Conservation (phyloP, 768 basidiomycete genomes). For the Auriculariales sp. region DNA sequence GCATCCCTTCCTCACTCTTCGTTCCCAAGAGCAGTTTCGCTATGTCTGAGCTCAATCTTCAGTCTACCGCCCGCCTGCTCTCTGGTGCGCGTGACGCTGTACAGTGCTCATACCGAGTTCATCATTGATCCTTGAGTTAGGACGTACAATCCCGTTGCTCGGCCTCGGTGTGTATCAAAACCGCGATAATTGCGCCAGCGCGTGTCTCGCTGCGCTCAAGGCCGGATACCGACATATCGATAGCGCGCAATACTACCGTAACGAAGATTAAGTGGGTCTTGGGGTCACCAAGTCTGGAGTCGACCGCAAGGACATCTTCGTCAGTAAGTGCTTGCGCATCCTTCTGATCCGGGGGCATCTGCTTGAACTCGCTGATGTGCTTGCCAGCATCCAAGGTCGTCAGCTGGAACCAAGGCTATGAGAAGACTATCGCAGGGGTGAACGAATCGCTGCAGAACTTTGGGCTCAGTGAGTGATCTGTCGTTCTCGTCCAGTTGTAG, state of each 20-base stretch:
- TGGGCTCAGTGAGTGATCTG: slow-evolving; percentile 8
- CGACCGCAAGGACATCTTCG: slow-evolving; percentile 9
- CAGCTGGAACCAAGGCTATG: slow-evolving; percentile 10
- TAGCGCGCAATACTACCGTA: slow-evolving; percentile 13
- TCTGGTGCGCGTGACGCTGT: background rate
- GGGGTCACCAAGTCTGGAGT: slow-evolving; percentile 5
- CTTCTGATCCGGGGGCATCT: too few species aligned
- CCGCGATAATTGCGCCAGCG: slow-evolving; percentile 30
- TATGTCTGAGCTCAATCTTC: background rate
- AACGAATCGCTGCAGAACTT: slow-evolving; percentile 11
- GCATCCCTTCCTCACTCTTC: too few species aligned
- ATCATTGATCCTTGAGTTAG: background rate
- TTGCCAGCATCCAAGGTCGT: slow-evolving; percentile 13
- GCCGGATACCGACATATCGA: slow-evolving; percentile 10
- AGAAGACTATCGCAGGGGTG: slow-evolving; percentile 7
- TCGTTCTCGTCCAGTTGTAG: too few species aligned
- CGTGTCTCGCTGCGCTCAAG: slow-evolving; percentile 43
- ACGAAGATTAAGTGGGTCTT: slow-evolving; percentile 8
- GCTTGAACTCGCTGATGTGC: too few species aligned
- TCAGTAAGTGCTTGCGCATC: slow-evolving; percentile 8
- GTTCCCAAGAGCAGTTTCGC: too few species aligned
- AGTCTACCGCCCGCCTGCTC: background rate
- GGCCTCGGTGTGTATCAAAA: slow-evolving; percentile 28
- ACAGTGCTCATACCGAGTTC: background rate
- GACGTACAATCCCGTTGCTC: slow-evolving; percentile 4